Evolutionary conservation across 1,284 basidiomycete species (phyloP).

Genomic region (Puccinia hordei): DNA sequence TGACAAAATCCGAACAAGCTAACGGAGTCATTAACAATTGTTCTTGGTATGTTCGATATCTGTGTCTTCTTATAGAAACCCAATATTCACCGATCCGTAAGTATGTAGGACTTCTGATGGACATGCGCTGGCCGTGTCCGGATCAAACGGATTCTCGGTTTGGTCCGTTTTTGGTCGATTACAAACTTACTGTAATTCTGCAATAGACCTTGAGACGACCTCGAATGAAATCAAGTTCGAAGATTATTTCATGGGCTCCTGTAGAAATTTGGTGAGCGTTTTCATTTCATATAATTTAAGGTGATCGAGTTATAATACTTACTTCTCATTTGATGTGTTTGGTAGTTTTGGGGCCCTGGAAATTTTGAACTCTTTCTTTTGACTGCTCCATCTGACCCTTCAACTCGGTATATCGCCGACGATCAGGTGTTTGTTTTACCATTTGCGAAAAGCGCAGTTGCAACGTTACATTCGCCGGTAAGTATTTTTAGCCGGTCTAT

Average conservation of each 20-base stretch:
- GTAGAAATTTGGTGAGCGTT: slow-evolving; percentile 48
- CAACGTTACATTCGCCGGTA: slow-evolving; percentile 80
- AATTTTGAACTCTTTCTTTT: slow-evolving; percentile 48
- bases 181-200: slow-evolving; percentile 68
- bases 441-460: slow-evolving; percentile 91
- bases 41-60: no score
- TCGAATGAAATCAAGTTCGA: slow-evolving; percentile 69
- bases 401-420: slow-evolving; percentile 29
- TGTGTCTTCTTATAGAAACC: no score
- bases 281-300: no score
- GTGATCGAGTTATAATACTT: no score
- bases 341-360: slow-evolving; percentile 58
- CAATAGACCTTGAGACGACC: slow-evolving; percentile 60
- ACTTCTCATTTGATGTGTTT: neutral
- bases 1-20: no score
- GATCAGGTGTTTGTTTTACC: slow-evolving; percentile 79
- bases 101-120: slow-evolving; percentile 78
- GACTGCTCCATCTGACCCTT: neutral
- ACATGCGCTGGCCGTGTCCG: slow-evolving; percentile 93
- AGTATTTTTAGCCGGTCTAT: neutral
- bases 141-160: slow-evolving; percentile 83
- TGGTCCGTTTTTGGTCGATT: slow-evolving; percentile 89
- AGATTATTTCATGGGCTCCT: slow-evolving; percentile 56
- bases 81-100: neutral
- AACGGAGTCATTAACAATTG: no score